A percentile compares a stretch with the other conserved stretches of the same genome.
Conservation (phyloP, 345 rosid genomes). For the Eucalyptus regnans region DNA sequence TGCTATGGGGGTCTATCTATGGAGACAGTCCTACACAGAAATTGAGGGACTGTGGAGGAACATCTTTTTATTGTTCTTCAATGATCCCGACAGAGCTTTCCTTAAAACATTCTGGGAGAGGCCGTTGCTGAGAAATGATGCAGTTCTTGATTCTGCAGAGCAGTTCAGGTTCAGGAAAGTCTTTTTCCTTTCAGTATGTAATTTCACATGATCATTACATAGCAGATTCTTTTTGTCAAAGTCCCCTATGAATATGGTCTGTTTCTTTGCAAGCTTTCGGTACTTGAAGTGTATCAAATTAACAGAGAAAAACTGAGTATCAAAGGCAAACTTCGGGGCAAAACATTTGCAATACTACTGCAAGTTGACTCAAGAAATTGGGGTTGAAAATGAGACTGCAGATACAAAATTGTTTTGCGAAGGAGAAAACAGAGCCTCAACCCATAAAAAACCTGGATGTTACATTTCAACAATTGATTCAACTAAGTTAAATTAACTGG, state of each 20-base stretch:
- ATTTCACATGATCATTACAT: not conserved
- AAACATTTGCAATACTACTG: not conserved
- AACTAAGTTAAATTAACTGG: constrained; percentile 4
- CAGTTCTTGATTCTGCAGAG: not conserved
- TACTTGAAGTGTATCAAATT: not conserved
- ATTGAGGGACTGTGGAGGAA: not conserved
- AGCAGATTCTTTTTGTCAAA: not conserved
- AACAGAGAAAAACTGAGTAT: not conserved
- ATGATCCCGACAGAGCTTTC: not conserved
- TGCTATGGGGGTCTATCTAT: not conserved
- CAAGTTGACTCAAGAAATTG: not conserved
- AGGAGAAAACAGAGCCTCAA: not conserved
- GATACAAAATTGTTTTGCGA: not conserved
- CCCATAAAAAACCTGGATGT: not conserved
- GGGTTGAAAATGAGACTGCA: not conserved
- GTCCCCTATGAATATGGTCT: not conserved
- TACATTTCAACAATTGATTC: not conserved
- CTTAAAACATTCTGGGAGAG: not conserved
- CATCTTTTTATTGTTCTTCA: not conserved
- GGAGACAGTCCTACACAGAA: not conserved
- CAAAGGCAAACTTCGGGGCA: not conserved
- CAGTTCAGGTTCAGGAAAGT: not conserved
- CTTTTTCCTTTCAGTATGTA: not conserved
- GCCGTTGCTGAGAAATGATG: not conserved
- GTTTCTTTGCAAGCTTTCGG: not conserved